These are phyloP conservation scores for Parastagonospora avenae DNA, from an alignment of 2,329 filamentous ascomycete species.

Conservation along the genomic window DNA sequence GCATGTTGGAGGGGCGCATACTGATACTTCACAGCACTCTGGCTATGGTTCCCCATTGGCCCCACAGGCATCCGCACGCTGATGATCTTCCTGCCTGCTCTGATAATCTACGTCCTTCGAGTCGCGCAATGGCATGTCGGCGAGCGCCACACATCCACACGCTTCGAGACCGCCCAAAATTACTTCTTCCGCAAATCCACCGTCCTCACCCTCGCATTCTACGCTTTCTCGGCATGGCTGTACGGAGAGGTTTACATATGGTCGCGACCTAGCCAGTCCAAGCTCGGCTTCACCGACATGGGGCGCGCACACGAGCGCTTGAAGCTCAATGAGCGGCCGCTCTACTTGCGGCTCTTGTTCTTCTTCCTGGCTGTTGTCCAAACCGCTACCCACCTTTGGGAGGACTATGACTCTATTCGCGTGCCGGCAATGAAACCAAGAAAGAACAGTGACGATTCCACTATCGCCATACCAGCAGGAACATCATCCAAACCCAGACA, in stretches of 20 bases:
- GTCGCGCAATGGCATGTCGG: conserved; percentile 77
- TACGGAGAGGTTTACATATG: conserved; percentile 84
- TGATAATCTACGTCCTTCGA: conserved; percentile 82
- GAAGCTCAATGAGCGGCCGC: conserved; percentile 81
- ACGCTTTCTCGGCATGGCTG: conserved; percentile 75
- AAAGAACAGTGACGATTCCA: conserved; percentile 19
- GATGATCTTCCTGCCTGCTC: conserved; percentile 75
- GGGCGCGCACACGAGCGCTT: conserved; percentile 70
- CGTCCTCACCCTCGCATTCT: conserved; percentile 74
- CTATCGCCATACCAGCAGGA: conserved; percentile 8
- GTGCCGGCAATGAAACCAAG: conserved; percentile 48
- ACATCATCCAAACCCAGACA: conserved; percentile 19
- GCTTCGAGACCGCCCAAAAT: conserved; percentile 66
- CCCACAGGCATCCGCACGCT: conserved; percentile 74
- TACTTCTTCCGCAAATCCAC: conserved; percentile 65
- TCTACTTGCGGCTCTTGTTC: conserved; percentile 78
- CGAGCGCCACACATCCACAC: conserved; percentile 68
- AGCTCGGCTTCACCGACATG: conserved; percentile 75
- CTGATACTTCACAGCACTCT: conserved; percentile 65
- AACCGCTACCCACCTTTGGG: conserved; percentile 70
- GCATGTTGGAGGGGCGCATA: neutral
- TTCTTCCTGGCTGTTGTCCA: conserved; percentile 72
- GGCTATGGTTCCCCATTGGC: conserved; percentile 85
- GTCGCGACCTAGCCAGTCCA: conserved; percentile 64
- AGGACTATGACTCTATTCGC: conserved; percentile 73